Evolutionary conservation across 2,329 filamentous ascomycete species (phyloP).

Genomic region (Beauveria pseudobassiana): DNA sequence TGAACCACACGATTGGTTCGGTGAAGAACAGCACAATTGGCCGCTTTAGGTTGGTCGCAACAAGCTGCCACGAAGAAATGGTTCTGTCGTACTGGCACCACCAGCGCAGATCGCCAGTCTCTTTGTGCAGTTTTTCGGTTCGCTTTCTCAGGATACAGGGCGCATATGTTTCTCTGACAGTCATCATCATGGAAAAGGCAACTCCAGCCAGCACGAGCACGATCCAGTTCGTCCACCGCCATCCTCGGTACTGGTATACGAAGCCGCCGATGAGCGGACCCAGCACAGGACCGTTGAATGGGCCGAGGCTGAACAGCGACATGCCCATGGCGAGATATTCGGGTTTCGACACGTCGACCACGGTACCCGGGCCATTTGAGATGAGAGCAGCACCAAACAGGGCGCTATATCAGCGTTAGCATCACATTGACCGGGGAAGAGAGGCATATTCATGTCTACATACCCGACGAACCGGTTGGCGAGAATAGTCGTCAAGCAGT

Average conservation of each 20-base stretch:
- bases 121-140: conserved; percentile 55
- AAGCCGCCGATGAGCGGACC: conserved; percentile 63
- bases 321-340: conserved; percentile 69
- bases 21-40: conserved; percentile 71
- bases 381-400: conserved; percentile 68
- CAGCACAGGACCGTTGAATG: conserved; percentile 58
- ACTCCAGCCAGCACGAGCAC: conserved; percentile 63
- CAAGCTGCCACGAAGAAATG: conserved; percentile 52
- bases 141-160: conserved; percentile 62
- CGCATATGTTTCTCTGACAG: conserved; percentile 68
- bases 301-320: conserved; percentile 71
- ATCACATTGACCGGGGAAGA: no score
- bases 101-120: conserved; percentile 63
- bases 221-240: conserved; percentile 84
- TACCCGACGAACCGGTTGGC: conserved; percentile 60
- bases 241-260: conserved; percentile 59
- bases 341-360: conserved; percentile 68
- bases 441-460: not conserved
- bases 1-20: conserved; percentile 72
- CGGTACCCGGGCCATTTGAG: conserved; percentile 67
- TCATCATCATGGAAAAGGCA: conserved; percentile 49
- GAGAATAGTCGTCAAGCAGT: conserved; percentile 57
- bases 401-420: conserved; percentile 31
- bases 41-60: conserved; percentile 68
- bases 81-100: conserved; percentile 77